Conservation (phyloP, 2,329 filamentous ascomycete genomes). For the Fusarium longipes region DNA sequence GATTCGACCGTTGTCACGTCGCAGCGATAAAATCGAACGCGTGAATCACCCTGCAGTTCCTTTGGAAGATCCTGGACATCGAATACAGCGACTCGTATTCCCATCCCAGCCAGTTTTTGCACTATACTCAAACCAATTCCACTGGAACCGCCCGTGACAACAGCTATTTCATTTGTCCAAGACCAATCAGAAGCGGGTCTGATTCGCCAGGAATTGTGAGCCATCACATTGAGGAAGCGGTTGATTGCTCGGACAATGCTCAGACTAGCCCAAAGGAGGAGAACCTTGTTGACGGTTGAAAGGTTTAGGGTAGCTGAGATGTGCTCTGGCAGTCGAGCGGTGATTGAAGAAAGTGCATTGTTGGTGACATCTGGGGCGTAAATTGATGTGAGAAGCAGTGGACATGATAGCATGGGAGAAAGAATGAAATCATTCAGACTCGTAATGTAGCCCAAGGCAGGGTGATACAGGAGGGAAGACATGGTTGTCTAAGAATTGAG, state of each 20-base stretch:
- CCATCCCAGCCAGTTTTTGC: constrained; percentile 49
- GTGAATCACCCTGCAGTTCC: constrained; percentile 34
- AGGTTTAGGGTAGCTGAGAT: constrained; percentile 17
- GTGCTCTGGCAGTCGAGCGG: constrained; percentile 11
- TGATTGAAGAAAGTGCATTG: constrained; percentile 21
- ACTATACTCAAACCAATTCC: constrained; percentile 56
- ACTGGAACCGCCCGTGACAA: constrained; percentile 58
- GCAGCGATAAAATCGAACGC: constrained; percentile 51
- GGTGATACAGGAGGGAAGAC: constrained; percentile 42
- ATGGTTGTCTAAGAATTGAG: constrained; percentile 1
- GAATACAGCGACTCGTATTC: constrained; percentile 74
- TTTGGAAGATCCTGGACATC: constrained; percentile 63
- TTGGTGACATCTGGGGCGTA: constrained; percentile 30
- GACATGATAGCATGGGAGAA: constrained; percentile 36
- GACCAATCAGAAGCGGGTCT: constrained; percentile 44
- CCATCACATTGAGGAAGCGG: constrained; percentile 42
- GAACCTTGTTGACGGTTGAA: constrained; percentile 1
- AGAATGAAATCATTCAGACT: constrained; percentile 11
- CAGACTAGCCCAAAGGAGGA: constrained; percentile 41
- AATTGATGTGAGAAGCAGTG: constrained; percentile 28
- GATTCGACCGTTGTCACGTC: constrained; percentile 57
- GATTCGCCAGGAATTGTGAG: constrained; percentile 48
- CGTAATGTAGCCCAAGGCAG: constrained; percentile 17
- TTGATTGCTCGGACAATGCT: constrained; percentile 44
- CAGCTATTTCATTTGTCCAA: constrained; percentile 56